Conservation (phyloP, 2,329 filamentous ascomycete genomes). For the Clonostachys chloroleuca region DNA sequence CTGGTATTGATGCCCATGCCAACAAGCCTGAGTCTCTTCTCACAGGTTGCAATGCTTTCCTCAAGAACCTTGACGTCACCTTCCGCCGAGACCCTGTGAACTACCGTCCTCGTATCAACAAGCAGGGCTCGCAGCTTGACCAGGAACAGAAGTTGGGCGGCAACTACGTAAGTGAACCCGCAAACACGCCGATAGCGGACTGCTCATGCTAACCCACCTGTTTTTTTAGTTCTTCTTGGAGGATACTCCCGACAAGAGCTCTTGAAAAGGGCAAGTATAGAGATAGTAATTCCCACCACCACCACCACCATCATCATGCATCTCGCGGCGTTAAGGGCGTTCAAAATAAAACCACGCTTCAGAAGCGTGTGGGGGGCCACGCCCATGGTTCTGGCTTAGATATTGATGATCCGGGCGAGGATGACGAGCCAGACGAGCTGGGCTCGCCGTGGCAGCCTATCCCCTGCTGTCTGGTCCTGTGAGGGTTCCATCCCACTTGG, state of each 20-base stretch:
- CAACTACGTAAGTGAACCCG: constrained; percentile 69
- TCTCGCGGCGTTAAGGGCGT: constrained; percentile 34
- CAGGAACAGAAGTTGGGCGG: constrained; percentile 93
- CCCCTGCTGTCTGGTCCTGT: constrained; percentile 64
- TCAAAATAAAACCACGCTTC: constrained; percentile 31
- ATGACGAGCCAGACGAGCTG: constrained; percentile 63
- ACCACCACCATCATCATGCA: constrained; percentile 17
- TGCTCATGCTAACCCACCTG: constrained; percentile 11
- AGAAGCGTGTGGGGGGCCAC: constrained; percentile 18
- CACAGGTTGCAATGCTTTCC: constrained; percentile 92
- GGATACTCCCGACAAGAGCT: constrained; percentile 54
- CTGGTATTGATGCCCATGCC: constrained; percentile 81
- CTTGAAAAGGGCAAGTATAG: constrained; percentile 50
- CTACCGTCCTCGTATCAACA: constrained; percentile 97
- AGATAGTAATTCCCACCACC: not conserved
- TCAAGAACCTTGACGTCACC: constrained; percentile 95
- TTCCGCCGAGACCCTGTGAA: constrained; percentile 98
- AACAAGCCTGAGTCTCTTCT: constrained; percentile 88
- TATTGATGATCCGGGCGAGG: constrained; percentile 53
- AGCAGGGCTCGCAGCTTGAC: constrained; percentile 90
- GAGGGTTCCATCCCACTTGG: constrained; percentile 13
- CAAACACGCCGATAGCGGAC: not conserved
- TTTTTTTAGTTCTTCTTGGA: constrained; percentile 82
- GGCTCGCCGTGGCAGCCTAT: constrained; percentile 55
- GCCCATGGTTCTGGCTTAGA: constrained; percentile 26